These are phyloP conservation scores for Chlorella vulgaris DNA, from an alignment of 139 green algal genomes.

Conservation along the genomic window DNA sequence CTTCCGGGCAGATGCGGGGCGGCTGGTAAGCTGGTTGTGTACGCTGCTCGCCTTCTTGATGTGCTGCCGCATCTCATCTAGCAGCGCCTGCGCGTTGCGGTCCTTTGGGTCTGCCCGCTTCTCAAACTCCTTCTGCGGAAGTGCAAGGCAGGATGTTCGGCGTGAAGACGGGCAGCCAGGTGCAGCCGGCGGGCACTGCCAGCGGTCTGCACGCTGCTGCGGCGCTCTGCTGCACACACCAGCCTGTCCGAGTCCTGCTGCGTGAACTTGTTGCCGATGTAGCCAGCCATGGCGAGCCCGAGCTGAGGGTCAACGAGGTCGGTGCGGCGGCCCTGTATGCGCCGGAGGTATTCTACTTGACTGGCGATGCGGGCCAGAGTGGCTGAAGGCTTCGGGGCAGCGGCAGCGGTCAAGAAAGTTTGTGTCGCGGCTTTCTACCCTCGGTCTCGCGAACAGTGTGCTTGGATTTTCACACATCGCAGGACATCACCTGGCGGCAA, in stretches of 20 bases:
- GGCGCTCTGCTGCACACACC: conserved; percentile 31
- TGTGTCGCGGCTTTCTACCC: no score
- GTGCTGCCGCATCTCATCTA: conserved; percentile 87
- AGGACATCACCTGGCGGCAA: no score
- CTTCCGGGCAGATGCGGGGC: neutral
- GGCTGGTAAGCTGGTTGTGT: neutral
- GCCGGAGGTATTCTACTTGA: no score
- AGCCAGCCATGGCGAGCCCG: conserved; percentile 37
- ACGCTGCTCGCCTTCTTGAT: conserved; percentile 77
- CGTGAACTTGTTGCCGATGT: conserved; percentile 68
- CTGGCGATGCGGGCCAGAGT: no score
- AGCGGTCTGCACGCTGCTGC: neutral
- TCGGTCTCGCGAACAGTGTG: no score
- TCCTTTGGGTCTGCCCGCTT: conserved; percentile 69
- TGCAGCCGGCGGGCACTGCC: neutral
- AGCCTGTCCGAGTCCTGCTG: conserved; percentile 61
- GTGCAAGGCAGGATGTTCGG: neutral
- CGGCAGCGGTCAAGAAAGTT: no score
- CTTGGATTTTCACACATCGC: no score
- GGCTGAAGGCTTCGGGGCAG: no score
- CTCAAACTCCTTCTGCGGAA: conserved; percentile 76
- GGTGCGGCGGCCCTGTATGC: neutral
- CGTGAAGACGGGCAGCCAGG: neutral
- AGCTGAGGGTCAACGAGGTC: neutral
- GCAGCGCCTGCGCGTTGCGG: conserved; percentile 72